phyloP scores from a whole-genome alignment of 2,329 filamentous ascomycete genomes.

The Ophiostoma montium region DNA sequence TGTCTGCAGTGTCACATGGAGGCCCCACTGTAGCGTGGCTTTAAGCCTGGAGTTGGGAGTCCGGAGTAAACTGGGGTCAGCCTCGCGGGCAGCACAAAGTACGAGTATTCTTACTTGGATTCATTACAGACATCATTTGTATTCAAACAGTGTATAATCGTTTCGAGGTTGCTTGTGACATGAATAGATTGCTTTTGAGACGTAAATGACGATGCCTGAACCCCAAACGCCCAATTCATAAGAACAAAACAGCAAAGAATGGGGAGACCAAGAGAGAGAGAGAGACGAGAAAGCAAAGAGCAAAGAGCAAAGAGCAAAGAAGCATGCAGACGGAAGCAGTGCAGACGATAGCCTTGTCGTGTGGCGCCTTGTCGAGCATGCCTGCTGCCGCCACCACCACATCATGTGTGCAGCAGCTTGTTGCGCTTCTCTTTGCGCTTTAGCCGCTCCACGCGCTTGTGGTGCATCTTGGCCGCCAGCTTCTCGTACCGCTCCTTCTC shows the following conservation, averaged over 20 bases:
- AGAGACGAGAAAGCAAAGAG: background rate
- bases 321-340: background rate
- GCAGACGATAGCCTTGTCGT: background rate
- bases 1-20: background rate
- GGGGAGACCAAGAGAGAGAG: background rate
- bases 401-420: conserved; percentile 58
- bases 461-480: conserved; percentile 96
- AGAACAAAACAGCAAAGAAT: background rate
- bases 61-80: no score
- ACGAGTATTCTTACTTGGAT: no score
- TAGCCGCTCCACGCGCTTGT: conserved; percentile 81
- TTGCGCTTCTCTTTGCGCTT: conserved; percentile 96
- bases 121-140: background rate
- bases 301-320: background rate
- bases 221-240: conserved; percentile 2
- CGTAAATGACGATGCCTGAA: background rate
- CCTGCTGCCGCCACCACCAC: background rate
- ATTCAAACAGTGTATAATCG: no score
- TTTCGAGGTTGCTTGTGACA: no score
- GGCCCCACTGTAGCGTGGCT: background rate
- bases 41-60: background rate
- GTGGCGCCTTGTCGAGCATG: background rate
- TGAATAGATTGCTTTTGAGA: background rate
- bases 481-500: conserved; percentile 87
- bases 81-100: no score